Evolutionary conservation across 2,329 filamentous ascomycete species (phyloP).

Genomic region (Ascochyta rabiei): DNA sequence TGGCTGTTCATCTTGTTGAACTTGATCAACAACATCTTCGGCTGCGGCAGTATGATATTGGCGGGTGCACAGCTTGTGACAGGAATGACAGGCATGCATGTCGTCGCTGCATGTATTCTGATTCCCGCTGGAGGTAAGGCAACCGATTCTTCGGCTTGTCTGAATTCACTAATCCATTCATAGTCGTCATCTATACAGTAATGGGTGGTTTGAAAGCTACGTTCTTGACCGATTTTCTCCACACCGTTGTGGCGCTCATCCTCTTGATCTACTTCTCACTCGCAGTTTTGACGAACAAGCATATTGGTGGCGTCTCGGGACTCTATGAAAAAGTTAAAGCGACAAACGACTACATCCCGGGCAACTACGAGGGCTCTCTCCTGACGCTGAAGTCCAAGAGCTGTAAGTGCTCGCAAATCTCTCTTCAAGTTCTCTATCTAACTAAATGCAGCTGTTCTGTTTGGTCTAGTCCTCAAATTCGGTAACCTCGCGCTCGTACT

Average conservation of each 20-base stretch:
- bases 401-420: background rate
- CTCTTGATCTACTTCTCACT: constrained; percentile 67
- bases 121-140: constrained; percentile 17
- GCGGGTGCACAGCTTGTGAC: constrained; percentile 83
- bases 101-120: constrained; percentile 13
- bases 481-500: constrained; percentile 20
- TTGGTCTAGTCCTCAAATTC: constrained; percentile 16
- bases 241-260: constrained; percentile 78
- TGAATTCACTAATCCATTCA: constrained; percentile 63
- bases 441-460: constrained; percentile 7
- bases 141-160: background rate
- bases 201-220: constrained; percentile 71
- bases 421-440: background rate
- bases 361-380: constrained; percentile 79
- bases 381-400: constrained; percentile 76
- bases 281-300: constrained; percentile 8
- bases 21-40: constrained; percentile 78
- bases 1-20: constrained; percentile 80
- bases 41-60: constrained; percentile 79
- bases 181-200: constrained; percentile 80
- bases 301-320: constrained; percentile 11
- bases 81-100: constrained; percentile 29
- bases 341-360: constrained; percentile 69
- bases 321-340: constrained; percentile 55
- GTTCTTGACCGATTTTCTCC: constrained; percentile 79